Evolutionary conservation across 768 basidiomycete genomes (phyloP).

Genomic region (Chalciporus chontae): DNA sequence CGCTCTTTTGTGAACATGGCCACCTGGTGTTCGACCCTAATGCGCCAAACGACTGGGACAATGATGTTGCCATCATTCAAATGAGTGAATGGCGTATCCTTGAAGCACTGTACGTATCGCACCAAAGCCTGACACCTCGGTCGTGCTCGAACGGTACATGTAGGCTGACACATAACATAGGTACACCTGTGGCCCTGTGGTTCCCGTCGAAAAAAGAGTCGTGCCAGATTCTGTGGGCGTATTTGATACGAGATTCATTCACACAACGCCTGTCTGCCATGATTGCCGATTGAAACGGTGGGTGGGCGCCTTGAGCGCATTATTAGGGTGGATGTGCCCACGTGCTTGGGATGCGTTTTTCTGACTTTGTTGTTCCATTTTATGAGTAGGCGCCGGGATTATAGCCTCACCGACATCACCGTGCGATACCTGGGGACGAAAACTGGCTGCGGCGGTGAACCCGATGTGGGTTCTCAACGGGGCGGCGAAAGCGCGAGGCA

Average conservation of each 20-base stretch:
- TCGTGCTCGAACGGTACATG: conserved; percentile 2
- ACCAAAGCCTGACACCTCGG: conserved; percentile 1
- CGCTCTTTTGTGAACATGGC: conserved; percentile 66
- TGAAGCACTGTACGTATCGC: conserved; percentile 49
- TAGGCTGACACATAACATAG: conserved; percentile 35
- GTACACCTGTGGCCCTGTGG: conserved; percentile 55
- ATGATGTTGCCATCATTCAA: conserved; percentile 52
- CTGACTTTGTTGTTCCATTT: conserved; percentile 18
- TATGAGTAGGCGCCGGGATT: conserved; percentile 37
- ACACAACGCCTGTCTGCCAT: conserved; percentile 53
- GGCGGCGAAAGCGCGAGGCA: conserved; percentile 26
- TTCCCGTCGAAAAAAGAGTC: conserved; percentile 40
- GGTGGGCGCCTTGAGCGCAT: conserved; percentile 15
- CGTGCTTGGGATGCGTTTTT: conserved; percentile 5
- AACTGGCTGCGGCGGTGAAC: conserved; percentile 30
- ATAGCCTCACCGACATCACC: conserved; percentile 58
- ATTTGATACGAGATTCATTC: conserved; percentile 37
- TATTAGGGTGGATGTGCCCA: conserved; percentile 5
- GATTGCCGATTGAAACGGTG: conserved; percentile 62
- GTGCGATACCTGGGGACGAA: conserved; percentile 43
- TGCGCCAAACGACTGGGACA: conserved; percentile 53
- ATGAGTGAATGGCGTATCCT: conserved; percentile 64
- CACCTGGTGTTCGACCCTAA: conserved; percentile 66
- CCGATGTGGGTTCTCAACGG: conserved; percentile 25
- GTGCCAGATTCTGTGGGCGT: conserved; percentile 26